These are phyloP conservation scores for Pelargonium australe DNA, from an alignment of 441 rosid genomes.

Conservation along the genomic window DNA sequence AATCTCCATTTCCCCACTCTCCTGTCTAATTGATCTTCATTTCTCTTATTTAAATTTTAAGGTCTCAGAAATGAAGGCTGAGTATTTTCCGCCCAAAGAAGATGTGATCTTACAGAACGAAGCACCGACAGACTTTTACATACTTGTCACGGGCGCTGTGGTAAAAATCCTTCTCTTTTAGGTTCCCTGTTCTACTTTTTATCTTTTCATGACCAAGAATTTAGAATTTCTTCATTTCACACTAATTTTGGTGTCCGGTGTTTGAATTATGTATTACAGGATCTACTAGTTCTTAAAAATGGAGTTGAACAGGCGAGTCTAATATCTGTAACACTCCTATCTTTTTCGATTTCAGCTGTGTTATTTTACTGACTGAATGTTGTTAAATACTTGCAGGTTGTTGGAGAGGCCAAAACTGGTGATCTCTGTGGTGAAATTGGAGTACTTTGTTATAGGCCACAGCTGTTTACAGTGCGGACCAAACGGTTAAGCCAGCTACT, in stretches of 20 bases:
- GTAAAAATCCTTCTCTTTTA: conserved; percentile 30
- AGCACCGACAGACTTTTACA: conserved; percentile 81
- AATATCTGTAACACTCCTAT: too few species aligned
- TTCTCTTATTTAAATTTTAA: not conserved
- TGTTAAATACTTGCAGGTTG: conserved; percentile 36
- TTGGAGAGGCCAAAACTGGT: conserved; percentile 62
- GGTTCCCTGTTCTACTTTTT: not conserved
- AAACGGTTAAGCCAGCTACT: conserved; percentile 72
- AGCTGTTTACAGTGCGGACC: conserved; percentile 75
- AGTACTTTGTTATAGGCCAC: conserved; percentile 80
- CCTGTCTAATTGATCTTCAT: not conserved
- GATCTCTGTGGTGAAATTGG: conserved; percentile 75
- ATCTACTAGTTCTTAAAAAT: conserved; percentile 40
- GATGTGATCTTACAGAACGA: conserved; percentile 88
- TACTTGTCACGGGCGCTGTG: conserved; percentile 73
- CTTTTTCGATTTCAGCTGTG: too few species aligned
- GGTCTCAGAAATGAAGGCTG: conserved; percentile 86
- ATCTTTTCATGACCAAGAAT: conserved; percentile 21
- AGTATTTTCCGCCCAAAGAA: conserved; percentile 87
- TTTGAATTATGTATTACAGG: conserved; percentile 34
- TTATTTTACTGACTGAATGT: not conserved
- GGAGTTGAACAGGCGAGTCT: conserved; percentile 65
- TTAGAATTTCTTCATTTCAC: not conserved
- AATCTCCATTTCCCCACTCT: not conserved
- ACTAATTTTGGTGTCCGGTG: too few species aligned